Conservation (phyloP, 148 eudicot species). For the Beta vulgaris region DNA sequence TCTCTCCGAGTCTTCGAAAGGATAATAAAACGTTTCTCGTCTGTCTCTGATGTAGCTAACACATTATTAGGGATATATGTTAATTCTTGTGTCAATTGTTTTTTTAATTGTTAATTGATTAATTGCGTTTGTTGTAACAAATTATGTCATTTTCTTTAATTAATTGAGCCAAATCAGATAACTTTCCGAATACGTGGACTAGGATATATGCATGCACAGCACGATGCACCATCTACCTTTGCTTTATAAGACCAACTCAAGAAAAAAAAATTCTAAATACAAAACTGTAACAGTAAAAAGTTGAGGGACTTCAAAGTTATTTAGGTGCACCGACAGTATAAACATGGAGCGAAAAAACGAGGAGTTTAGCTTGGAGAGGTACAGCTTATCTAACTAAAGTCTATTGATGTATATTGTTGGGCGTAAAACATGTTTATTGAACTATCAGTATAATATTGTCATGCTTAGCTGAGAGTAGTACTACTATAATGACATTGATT, state of each 20-base stretch:
- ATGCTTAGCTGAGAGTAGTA: neutral
- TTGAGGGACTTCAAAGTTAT: neutral
- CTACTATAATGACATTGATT: neutral
- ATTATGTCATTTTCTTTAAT: neutral
- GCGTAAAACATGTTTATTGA: neutral
- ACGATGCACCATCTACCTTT: neutral
- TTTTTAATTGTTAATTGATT: too few species aligned
- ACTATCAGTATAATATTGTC: neutral
- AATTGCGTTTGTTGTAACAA: too few species aligned
- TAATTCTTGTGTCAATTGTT: too few species aligned
- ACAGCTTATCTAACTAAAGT: constrained; percentile 30
- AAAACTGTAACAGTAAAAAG: neutral
- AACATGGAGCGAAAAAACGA: neutral
- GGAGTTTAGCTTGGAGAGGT: constrained; percentile 18
- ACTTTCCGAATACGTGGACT: neutral
- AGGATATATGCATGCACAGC: too few species aligned
- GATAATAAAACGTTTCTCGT: too few species aligned
- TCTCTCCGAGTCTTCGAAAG: too few species aligned
- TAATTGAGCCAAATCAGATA: neutral
- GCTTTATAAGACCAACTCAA: neutral
- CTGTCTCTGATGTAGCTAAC: too few species aligned
- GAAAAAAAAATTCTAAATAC: too few species aligned
- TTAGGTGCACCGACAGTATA: constrained; percentile 13
- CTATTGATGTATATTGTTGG: neutral
- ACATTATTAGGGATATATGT: too few species aligned